Percentiles rank a stretch among this genome's conserved stretches.
Evolutionary conservation across 2,329 filamentous ascomycete genomes (phyloP).

Genomic region (Aspergillus transmontanensis): DNA sequence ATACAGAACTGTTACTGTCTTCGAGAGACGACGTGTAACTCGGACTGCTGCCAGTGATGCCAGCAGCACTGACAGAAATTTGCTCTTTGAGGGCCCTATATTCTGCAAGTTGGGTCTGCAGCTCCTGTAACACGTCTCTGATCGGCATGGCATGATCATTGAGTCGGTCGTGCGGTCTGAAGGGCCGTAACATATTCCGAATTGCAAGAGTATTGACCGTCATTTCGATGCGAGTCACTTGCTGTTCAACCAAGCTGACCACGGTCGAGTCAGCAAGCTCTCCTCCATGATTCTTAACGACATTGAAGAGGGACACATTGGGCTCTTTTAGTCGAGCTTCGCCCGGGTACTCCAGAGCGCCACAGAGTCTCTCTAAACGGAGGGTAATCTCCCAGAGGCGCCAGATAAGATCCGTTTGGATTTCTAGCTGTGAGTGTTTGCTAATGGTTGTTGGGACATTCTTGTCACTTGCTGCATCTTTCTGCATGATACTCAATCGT

Average conservation of each 20-base stretch:
- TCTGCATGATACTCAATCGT: conserved; percentile 55
- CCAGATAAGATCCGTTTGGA: conserved; percentile 87
- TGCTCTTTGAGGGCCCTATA: conserved; percentile 45
- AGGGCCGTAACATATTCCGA: conserved; percentile 75
- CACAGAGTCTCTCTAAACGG: conserved; percentile 90
- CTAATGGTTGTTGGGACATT: conserved; percentile 58
- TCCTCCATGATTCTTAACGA: conserved; percentile 70
- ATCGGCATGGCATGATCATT: conserved; percentile 79
- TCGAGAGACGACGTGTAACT: conserved; percentile 21
- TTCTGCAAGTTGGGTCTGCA: conserved; percentile 45
- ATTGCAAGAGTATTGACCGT: conserved; percentile 78
- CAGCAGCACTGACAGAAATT: conserved; percentile 31
- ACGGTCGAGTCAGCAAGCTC: conserved; percentile 88
- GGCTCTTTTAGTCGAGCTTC: conserved; percentile 70
- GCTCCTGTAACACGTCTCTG: conserved; percentile 58
- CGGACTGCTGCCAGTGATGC: conserved; percentile 23
- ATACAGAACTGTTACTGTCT: conserved; percentile 25
- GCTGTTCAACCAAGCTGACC: conserved; percentile 88
- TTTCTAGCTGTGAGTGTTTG: conserved; percentile 67
- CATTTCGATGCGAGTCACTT: conserved; percentile 93
- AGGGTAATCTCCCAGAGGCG: conserved; percentile 85
- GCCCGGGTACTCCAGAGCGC: conserved; percentile 73
- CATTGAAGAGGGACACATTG: conserved; percentile 79
- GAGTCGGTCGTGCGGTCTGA: conserved; percentile 63
- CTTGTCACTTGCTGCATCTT: conserved; percentile 49